A percentile compares a stretch with the other conserved stretches of the same genome.
These are phyloP conservation scores for Colletotrichum sp. DNA, from an alignment of 2,329 filamentous ascomycete species.

Conservation along the genomic window DNA sequence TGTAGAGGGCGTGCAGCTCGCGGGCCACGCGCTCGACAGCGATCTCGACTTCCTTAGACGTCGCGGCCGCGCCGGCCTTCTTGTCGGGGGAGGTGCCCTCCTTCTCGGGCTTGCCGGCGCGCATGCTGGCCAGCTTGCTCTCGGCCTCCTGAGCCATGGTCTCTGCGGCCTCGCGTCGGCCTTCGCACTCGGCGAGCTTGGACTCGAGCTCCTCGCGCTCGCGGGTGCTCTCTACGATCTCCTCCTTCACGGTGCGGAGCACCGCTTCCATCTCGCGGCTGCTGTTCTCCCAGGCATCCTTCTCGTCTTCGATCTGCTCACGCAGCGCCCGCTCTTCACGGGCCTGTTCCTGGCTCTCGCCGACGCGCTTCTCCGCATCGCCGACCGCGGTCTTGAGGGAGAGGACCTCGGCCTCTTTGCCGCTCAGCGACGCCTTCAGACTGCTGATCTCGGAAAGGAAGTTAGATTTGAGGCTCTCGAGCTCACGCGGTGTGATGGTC, in stretches of 20 bases:
- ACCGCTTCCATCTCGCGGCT: constrained; percentile 86
- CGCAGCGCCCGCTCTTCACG: constrained; percentile 76
- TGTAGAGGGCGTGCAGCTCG: constrained; percentile 92
- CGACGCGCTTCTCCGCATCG: constrained; percentile 91
- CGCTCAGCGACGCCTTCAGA: constrained; percentile 89
- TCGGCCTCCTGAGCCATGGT: constrained; percentile 78
- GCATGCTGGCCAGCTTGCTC: constrained; percentile 77
- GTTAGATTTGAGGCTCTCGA: constrained; percentile 89
- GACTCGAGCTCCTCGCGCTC: constrained; percentile 81
- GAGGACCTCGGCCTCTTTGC: constrained; percentile 89
- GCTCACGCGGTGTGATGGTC: constrained; percentile 86
- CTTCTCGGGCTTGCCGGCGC: constrained; percentile 59
- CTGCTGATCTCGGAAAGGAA: constrained; percentile 94
- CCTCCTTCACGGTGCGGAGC: constrained; percentile 78
- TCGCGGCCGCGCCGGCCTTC: constrained; percentile 27
- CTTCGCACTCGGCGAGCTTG: constrained; percentile 79
- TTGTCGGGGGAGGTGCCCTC: constrained; percentile 45
- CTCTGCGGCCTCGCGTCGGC: constrained; percentile 75
- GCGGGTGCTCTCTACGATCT: constrained; percentile 78
- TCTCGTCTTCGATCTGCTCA: constrained; percentile 77
- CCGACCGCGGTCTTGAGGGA: constrained; percentile 86
- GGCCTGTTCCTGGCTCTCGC: constrained; percentile 82
- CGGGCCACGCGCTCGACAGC: constrained; percentile 91
- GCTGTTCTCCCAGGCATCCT: constrained; percentile 82
- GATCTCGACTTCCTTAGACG: constrained; percentile 74